Evolutionary conservation across 805 yeast species (phyloP), one percentile per base, ranked within the genome.

Genomic region (Helenozyma rhizophorensis): DNA sequence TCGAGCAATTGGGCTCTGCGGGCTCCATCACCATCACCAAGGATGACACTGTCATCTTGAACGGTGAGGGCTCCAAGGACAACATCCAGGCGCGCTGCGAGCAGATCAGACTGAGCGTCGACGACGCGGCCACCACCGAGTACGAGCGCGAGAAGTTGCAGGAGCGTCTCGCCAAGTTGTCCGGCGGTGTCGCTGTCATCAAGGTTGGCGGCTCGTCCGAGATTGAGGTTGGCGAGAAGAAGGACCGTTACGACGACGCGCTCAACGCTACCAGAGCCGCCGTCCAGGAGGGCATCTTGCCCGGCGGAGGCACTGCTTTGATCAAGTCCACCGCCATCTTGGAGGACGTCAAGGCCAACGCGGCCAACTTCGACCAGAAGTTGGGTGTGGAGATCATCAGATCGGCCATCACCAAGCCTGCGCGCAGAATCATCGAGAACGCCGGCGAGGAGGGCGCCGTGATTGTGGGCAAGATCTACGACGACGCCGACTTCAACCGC

Each of bases 291-390:
- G 98, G 98, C 69, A 88, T 93, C 58, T 76, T 93, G 48, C 98
- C 98, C 58, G 98, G 98, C 71, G 98, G 98, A 63, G 98, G 98
- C 69, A 87, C 97, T 48, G 98, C 98, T 37, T 75, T 93, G 57
- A 75, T 87, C 55, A 93, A 93, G 76, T 97, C 97, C 32, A 76
- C 94, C 33, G 73, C 78, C 51, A 62, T 80, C 42, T 74, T 93
- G 53, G 87, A 78, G 45, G 70, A 62, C 14, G 79, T 85, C 43
- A 72, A 78, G 62, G 76, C 84, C 42, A 83, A 72, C 22, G 69
- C 70, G 28, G 58, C 43, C 19, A 93, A 93, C 79, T 93, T 93
- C 56, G 97, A 93, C 71, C 96, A 89, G 69, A 85, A 84, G 68
- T 77, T 90, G 47, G 98, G 98, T 68, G 94, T 93, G 45, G 85